Base-by-base conservation (phyloP, 2,329 filamentous ascomycete genomes). In the Curvularia spicifera region DNA sequence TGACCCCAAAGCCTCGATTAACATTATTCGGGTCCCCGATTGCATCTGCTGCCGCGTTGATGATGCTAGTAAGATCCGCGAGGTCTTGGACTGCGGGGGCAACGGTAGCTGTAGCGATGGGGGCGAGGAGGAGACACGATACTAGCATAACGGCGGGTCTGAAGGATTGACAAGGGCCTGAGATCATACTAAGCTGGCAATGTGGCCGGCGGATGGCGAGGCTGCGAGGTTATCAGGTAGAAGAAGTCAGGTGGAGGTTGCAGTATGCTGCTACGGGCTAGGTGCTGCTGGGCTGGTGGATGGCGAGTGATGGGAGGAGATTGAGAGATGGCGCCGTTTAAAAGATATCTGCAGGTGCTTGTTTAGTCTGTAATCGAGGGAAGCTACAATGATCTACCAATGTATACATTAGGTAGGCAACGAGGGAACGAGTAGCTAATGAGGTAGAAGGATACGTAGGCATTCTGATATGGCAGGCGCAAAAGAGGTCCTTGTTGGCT, bases 51-150 rank as follows among this genome's bases (percentile, higher is more conserved):
- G 68, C 69, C 13, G 66, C 52, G 50, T 70, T 69, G 54, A 75
- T 70, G 47, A 72, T 60, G 2, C 60, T 59, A 51, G 62, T 66
- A 56, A 76, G 56, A 56, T 73, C 64, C 40, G 52, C 37, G 5
- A 76, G 62, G 52, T 76, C 73, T 24, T 70, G 68, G n/a, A 73
- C 51, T 24, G 72, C 71, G 20, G 67, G 68, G 13, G 62, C 61
- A 33, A 31, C 20, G 15, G 49, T 43, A 13, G 67, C 66, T 43
- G 71, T 52, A 15, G 60, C 63, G 8, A 60, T 54, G 13, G 71
- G 68, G 4, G 60, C 56, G 18, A 75, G 65, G 48, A 75, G 57
- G 50, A 71, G 59, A 28, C 70, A 66, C 9, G 70, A 69, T 59
- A 73, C 24, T 44, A 71, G 53, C 71, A 74, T 75, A 45, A 48